Conservation (phyloP, 2,329 filamentous ascomycete species). For the Ophiocordyceps sinensis region DNA sequence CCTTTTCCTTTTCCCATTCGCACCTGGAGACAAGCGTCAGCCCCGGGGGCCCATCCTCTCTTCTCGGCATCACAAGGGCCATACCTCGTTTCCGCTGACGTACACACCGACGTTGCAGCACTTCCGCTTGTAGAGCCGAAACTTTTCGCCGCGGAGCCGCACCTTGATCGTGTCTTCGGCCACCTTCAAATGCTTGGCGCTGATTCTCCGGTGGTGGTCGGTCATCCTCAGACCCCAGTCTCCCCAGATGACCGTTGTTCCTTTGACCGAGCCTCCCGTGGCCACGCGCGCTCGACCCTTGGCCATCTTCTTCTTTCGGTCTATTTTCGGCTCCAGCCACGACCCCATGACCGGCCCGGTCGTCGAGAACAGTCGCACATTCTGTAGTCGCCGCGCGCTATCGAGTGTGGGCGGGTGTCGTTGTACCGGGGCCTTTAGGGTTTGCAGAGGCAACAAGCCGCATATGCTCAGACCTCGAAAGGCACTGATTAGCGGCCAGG, state of each 20-base stretch:
- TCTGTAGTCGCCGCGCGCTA: slow-evolving; percentile 22
- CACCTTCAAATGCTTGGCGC: slow-evolving; percentile 71
- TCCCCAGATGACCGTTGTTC: slow-evolving; percentile 91
- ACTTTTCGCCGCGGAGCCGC: slow-evolving; percentile 79
- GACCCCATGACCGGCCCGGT: slow-evolving; percentile 44
- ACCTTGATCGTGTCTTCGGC: slow-evolving; percentile 89
- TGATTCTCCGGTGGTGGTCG: slow-evolving; percentile 86
- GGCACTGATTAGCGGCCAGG: slow-evolving; percentile 33
- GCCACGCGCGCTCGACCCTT: slow-evolving; percentile 80
- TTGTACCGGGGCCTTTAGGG: slow-evolving; percentile 18
- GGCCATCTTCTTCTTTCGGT: slow-evolving; percentile 74
- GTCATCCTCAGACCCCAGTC: slow-evolving; percentile 90
- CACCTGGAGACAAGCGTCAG: slow-evolving; percentile 31
- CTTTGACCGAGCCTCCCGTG: slow-evolving; percentile 80
- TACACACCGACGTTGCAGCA: slow-evolving; percentile 91
- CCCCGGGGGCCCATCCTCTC: neutral
- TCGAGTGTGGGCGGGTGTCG: slow-evolving; percentile 13
- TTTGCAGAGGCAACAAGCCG: slow-evolving; percentile 22
- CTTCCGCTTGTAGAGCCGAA: slow-evolving; percentile 81
- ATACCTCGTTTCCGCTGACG: slow-evolving; percentile 79
- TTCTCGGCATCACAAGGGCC: neutral
- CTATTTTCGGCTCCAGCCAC: slow-evolving; percentile 69
- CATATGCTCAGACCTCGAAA: slow-evolving; percentile 35
- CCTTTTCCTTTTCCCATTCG: slow-evolving; percentile 99
- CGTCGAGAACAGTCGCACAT: slow-evolving; percentile 57